Base-by-base conservation (phyloP, 495 filamentous ascomycete genomes). In the Trichoderma orchidacearum region DNA sequence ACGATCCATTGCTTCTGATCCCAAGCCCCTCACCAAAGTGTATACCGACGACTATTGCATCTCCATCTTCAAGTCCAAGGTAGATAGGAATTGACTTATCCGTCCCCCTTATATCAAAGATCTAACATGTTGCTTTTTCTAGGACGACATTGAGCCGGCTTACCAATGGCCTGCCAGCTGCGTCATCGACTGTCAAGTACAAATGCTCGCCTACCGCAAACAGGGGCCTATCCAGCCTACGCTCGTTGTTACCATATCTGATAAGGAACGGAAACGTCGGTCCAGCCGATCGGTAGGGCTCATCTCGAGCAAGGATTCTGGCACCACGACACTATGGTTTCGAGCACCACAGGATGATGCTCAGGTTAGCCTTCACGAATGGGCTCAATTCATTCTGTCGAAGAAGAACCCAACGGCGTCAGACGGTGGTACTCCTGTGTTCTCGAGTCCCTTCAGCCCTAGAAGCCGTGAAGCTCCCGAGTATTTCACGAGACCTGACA, bases 61-160 rank as follows among this genome's bases (percentile, higher is more conserved):
- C 51, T 74, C 78, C 25, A 68, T 80, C 36, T 80, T 79, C 66
- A 81, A 81, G 62, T 65, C 68, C 59, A 78, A 75, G 67, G 76
- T 80, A 56, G 54, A 72, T 28, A 38, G 30, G 23, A 21, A 30
- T 56, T 17, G 13, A 23, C 55, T 29, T 17, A 27, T 13, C 27
- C 18, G 23, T 51, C 21, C 15, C 38, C 36, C 15, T 27, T 30
- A n/a, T 21, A 15, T 28, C 8, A 12, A 23, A 32, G 2, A 3
- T 53, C 51, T 53, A 53, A 53, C 28, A 5, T 5, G 4, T 25
- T 17, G 4, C 11, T 31, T 2, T 30, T 23, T 21, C n/a, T 13
- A 58, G 50, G 45, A 48, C n/a, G 36, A 55, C n/a, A 23, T 27
- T 18, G 53, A 55, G 23, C 30, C 53, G 2, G 12, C 25, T 17